These are phyloP conservation scores for Pythium phragmiticola DNA, from an alignment of 352 stramenopile species.

Conservation along the genomic window DNA sequence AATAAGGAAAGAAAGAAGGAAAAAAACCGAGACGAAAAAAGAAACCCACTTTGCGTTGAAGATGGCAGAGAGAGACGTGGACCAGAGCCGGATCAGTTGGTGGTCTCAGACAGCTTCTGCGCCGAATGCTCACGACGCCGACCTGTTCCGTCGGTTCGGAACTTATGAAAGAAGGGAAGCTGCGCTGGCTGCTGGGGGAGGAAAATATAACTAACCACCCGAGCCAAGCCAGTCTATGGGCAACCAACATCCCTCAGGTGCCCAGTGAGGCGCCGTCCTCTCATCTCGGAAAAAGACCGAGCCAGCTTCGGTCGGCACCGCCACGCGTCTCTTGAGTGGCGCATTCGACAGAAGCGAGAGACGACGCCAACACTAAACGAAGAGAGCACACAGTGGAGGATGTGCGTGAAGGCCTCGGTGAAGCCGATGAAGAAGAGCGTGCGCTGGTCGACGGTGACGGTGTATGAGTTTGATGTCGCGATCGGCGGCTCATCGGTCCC, in stretches of 20 bases:
- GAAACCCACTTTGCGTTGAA: constrained; percentile 10
- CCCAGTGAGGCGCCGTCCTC: constrained; percentile 12
- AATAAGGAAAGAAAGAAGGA: constrained; percentile 30
- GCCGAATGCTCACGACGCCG: too few species aligned
- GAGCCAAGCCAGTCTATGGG: constrained; percentile 3
- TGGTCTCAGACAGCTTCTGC: constrained; percentile 15
- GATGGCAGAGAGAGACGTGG: too few species aligned
- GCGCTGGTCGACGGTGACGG: constrained; percentile 30
- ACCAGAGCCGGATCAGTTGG: constrained; percentile 6
- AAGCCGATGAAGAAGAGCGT: constrained; percentile 25
- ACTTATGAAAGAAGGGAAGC: constrained; percentile 23
- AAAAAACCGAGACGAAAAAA: constrained; percentile 23
- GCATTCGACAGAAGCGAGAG: not conserved
- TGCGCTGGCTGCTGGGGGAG: constrained; percentile 12
- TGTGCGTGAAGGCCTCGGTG: constrained; percentile 1
- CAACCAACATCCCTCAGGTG: not conserved
- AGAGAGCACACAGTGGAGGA: not conserved
- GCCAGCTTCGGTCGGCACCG: not conserved
- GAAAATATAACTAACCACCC: constrained; percentile 34
- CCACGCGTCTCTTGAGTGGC: constrained; percentile 11
- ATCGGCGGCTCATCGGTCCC: constrained; percentile 28
- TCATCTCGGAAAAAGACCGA: constrained; percentile 23
- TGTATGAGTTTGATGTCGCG: constrained; percentile 33
- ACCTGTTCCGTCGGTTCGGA: constrained; percentile 19
- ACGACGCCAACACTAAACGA: not conserved